Base-by-base conservation (phyloP, 148 eudicot species). In the Camellia lanceoleosa region DNA sequence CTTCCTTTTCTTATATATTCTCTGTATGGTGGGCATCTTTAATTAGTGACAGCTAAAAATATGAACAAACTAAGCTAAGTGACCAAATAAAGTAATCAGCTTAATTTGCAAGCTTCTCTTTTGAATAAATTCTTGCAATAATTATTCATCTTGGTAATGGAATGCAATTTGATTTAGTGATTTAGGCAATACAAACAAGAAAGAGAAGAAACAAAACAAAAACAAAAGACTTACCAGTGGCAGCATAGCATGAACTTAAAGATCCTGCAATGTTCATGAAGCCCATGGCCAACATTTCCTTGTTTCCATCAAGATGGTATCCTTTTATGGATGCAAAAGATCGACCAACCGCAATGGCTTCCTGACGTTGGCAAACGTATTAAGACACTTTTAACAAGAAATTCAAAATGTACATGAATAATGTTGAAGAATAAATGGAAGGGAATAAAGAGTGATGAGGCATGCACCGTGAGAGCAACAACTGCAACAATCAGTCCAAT, bases 241-340 rank as follows among this genome's bases (percentile, higher is more conserved):
- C 85, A 30, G 76, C 59, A 68, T 85, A 88, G 81, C 91, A 88
- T 19, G 91, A 88, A 81, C 86, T 78, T 0, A 83, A 49, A 60
- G 91, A 88, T 62, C 91, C 91, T 41, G 65, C 70, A 41, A 88
- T 81, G 72, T 88, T 88, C 89, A 83, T 86, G 71, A 80, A 78
- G 13, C 91, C 91, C 82, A 88, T 84, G 63, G 91, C 87, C 58
- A 86, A 47, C 91, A 88, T 88, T 81, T 88, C 91, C 68, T 88
- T 88, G 86, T 86, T 88, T 30, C 91, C 91, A 78, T 88, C 89
- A 68, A 88, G 49, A 46, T 84, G 86, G 65, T 88, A 88, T 0
- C 87, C 87, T 71, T 82, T 88, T 0, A 86, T 79, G 38, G 87
- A 58, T 58, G 91, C 87, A 56, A 88, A 88, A n/a, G 89, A 84